Percentiles rank a stretch among this genome's conserved stretches.
Conservation (phyloP, 441 rosid genomes). For the Gossypium gossypioides region DNA sequence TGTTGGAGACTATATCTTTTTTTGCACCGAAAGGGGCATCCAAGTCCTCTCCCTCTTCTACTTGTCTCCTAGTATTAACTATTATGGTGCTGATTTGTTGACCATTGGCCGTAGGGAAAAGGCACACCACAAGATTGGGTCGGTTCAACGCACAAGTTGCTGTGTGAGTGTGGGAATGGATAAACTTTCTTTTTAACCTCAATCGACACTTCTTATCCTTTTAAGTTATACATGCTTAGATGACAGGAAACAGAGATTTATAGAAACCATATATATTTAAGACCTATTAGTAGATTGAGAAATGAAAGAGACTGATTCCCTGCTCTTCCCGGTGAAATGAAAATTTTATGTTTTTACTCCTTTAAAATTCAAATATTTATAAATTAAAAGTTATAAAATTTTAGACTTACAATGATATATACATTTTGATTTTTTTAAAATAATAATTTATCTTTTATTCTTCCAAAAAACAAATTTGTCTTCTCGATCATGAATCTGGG, state of each 20-base stretch:
- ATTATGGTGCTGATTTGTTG: neutral
- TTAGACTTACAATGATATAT: no score
- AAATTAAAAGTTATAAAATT: no score
- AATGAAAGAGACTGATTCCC: neutral
- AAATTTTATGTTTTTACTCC: no score
- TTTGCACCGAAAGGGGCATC: neutral
- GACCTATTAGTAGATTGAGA: neutral
- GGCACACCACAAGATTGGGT: neutral
- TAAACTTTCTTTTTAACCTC: neutral
- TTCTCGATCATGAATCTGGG: neutral
- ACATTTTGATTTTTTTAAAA: no score
- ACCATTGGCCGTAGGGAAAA: neutral
- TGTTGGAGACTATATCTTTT: neutral
- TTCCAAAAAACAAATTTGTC: no score
- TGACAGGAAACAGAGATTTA: neutral
- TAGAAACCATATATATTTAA: neutral
- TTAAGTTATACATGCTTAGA: neutral
- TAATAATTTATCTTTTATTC: no score
- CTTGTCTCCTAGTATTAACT: neutral
- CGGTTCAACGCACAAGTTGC: slow-evolving; percentile 3
- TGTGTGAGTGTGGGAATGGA: neutral
- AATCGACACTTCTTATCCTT: neutral
- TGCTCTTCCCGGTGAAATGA: neutral
- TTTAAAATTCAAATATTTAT: no score
- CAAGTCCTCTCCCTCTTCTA: neutral